Base-by-base conservation (phyloP, 345 rosid genomes). In the Limnanthes douglasii region DNA sequence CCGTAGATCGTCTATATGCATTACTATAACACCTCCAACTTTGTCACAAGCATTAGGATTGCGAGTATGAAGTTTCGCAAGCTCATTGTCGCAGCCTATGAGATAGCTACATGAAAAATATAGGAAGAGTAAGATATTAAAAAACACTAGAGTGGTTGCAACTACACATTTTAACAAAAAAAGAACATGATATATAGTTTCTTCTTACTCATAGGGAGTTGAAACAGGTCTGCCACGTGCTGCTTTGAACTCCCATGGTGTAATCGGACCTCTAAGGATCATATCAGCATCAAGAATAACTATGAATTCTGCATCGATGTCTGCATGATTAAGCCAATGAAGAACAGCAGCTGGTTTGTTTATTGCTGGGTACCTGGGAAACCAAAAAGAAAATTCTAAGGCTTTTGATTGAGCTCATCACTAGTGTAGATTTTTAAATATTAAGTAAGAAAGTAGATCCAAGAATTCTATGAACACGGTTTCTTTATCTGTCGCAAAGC, bases 231-330 rank as follows among this genome's bases (percentile, higher is more conserved):
- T 80, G 54, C 96, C 93, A 43, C 62, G 82, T 56, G 84, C 73
- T 29, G 98, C 98, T 50, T 71, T 64, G 54, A 66, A 90, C 60
- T 84, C 94, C 96, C 96, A 90, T 14, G 98, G 98, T 33, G 98
- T 80, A 43, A 90, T 84, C 59, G 94, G 94, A 42, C 85, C 96
- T 59, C 98, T 61, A 56, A 84, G 39, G 51, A 90, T 75, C 98
- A 90, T 90, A 64, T 90, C 96, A 39, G 98, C 94, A 69, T 90
- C 96, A 36, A 90, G 86, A 62, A 90, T 90, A 34, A 90, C 93
- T 42, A 90, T 59, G 56, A 61, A 90, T 49, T 90, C 94, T 18
- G 94, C 88, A 75, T 90, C 94, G n/a, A 45, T 64, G 21, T 61
- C 35, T 13, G 75, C 82, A 52, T 90, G 98, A 60, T 84, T 88